Percentiles rank a stretch among this genome's conserved stretches.
Evolutionary conservation across 768 basidiomycete species (phyloP).

Genomic region (Tricholoma flavovirens): DNA sequence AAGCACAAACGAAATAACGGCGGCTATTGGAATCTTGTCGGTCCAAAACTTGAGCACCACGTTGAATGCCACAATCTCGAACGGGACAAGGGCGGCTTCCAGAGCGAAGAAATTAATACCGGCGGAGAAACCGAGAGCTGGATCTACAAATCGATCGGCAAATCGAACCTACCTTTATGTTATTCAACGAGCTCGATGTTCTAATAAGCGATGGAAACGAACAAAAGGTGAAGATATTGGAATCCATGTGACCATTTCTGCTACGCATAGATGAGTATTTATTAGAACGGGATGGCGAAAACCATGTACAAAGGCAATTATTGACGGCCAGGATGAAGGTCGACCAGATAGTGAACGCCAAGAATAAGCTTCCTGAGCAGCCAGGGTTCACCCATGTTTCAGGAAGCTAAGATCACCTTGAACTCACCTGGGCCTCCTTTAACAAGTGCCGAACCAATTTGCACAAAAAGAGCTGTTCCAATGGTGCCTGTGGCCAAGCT

Average conservation of each 20-base stretch:
- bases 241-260: constrained; percentile 81
- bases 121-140: constrained; percentile 49
- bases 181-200: neutral
- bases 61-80: constrained; percentile 52
- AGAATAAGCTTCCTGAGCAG: constrained; percentile 37
- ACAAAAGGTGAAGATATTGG: constrained; percentile 77
- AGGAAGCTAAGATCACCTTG: constrained; percentile 21
- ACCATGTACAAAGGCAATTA: constrained; percentile 36
- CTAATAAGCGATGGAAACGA: constrained; percentile 12
- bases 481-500: constrained; percentile 48
- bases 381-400: constrained; percentile 22
- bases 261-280: constrained; percentile 24
- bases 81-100: constrained; percentile 36
- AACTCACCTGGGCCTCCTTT: constrained; percentile 58
- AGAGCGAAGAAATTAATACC: constrained; percentile 57
- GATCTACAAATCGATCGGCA: constrained; percentile 52
- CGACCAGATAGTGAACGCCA: constrained; percentile 47
- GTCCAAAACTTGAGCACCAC: constrained; percentile 51
- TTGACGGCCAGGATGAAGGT: constrained; percentile 44
- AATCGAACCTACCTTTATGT: constrained; percentile 44
- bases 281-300: neutral
- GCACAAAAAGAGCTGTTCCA: constrained; percentile 70
- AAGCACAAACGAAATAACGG: constrained; percentile 41
- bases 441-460: constrained; percentile 55
- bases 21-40: constrained; percentile 39